These are phyloP conservation scores for Licmophora abbreviata DNA, from an alignment of 108 stramenopile species.

Conservation along the genomic window DNA sequence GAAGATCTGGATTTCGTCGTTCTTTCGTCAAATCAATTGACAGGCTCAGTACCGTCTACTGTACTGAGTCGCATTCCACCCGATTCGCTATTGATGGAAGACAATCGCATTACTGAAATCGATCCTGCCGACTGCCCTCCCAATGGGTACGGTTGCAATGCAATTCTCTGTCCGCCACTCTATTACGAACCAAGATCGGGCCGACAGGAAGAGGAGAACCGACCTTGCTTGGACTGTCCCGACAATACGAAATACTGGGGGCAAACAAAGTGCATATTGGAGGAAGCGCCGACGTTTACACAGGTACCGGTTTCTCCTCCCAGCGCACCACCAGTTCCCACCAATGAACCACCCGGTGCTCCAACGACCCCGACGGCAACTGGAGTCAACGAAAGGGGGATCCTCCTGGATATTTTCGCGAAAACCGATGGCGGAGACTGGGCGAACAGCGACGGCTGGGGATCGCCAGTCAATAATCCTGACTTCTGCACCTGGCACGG, in stretches of 20 bases:
- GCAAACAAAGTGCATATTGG: slow-evolving; percentile 1
- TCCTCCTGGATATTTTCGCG: background rate
- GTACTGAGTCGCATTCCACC: background rate
- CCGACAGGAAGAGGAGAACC: background rate
- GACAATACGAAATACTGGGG: slow-evolving; percentile 4
- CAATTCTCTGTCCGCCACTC: slow-evolving; percentile 64
- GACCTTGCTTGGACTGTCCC: background rate
- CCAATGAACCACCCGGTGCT: background rate
- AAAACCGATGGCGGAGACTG: background rate
- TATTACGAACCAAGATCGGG: slow-evolving; percentile 26
- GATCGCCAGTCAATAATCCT: background rate
- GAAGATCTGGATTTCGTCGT: slow-evolving; percentile 1
- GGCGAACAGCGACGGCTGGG: slow-evolving; percentile 4
- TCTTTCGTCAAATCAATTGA: background rate
- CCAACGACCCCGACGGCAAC: background rate
- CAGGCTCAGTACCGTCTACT: slow-evolving; percentile 2
- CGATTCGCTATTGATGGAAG: background rate
- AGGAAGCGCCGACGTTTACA: background rate
- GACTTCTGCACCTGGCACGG: slow-evolving; percentile 1
- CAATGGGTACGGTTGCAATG: slow-evolving; percentile 50
- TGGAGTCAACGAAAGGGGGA: slow-evolving; percentile 3
- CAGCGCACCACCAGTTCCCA: background rate
- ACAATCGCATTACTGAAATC: slow-evolving; percentile 15
- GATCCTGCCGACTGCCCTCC: slow-evolving; percentile 13
- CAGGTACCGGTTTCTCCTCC: background rate